Base-by-base conservation (phyloP, 2,329 filamentous ascomycete genomes). In the Microdochium paspali region DNA sequence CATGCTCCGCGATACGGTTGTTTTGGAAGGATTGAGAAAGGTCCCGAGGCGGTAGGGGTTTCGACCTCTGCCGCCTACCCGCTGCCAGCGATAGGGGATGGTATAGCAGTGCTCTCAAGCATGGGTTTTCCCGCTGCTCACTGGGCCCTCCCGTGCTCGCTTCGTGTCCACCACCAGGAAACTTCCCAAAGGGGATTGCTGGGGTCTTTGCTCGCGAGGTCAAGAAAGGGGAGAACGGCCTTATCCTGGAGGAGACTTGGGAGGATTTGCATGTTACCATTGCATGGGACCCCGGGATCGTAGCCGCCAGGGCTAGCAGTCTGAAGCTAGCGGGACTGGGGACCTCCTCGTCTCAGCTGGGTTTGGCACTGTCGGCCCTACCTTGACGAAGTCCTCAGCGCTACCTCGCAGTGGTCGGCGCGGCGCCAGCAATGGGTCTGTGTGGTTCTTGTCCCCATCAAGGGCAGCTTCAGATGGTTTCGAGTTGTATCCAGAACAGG, bases 391-490 rank as follows among this genome's bases (percentile, higher is more conserved):
- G 23, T 9, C 35, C 35, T 18, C 35, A 21, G 23, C 12, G 18
- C 35, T 20, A 18, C 15, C 35, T 21, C 18, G 23, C 6, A 40
- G 15, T 21, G 35, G 35, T 21, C 18, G 13, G 12, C n/a, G 10
- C 13, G 13, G 31, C 35, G 13, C n/a, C 35, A 40, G 13, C 35
- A 21, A 40, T 9, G 35, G 35, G 35, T 18, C 35, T 40, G 18
- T 40, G 35, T n/a, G 35, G 35, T 21, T 40, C 35, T 15, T 20
- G 6, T 10, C 35, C 18, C 35, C 35, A 12, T 40, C 18, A 3
- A 40, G 35, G 35, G 35, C 15, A 40, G 35, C 35, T 40, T 40
- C 35, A 40, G 35, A 40, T 40, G 35, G 35, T 40, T 40, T 40
- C 35, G 35, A 21, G 35, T 40, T 40, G 10, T 20, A 21, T 20